Evolutionary conservation across 2,329 filamentous ascomycete genomes (phyloP).

Genomic region (Aureobasidium sp.): DNA sequence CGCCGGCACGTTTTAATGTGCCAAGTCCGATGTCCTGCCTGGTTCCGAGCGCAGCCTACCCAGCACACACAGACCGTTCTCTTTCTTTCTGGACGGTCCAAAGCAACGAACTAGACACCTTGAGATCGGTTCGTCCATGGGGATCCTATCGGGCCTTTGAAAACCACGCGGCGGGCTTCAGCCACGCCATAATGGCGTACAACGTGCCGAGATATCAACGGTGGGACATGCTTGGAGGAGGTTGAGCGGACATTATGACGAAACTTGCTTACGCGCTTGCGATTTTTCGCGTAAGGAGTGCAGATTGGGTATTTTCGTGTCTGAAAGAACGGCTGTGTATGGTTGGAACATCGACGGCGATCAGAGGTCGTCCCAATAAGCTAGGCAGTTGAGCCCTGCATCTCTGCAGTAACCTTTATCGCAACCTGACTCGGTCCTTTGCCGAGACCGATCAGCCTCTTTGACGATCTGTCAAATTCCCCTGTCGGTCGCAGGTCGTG

Average conservation of each 20-base stretch:
- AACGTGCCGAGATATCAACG: constrained; percentile 5
- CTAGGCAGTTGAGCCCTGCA: background rate
- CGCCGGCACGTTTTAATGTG: background rate
- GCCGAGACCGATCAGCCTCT: background rate
- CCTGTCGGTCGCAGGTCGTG: background rate
- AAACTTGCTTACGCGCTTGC: background rate
- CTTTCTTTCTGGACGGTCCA: background rate
- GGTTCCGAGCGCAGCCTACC: background rate
- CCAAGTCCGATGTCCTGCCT: background rate
- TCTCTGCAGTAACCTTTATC: constrained; percentile 6
- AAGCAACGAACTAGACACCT: background rate
- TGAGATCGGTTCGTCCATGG: background rate
- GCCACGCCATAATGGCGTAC: background rate
- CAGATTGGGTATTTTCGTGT: background rate
- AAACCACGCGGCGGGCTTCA: background rate
- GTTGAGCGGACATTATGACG: background rate
- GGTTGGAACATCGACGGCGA: background rate
- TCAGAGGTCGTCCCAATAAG: constrained; percentile 7
- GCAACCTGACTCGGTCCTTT: background rate
- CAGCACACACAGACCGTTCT: background rate
- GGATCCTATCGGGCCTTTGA: constrained; percentile 1
- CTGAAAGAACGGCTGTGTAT: background rate
- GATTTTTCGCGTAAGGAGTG: background rate
- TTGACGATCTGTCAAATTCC: background rate
- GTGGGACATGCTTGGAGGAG: background rate